Evolutionary conservation across 1,139 yeast genomes (phyloP).

Genomic region (Hansenula sp.): DNA sequence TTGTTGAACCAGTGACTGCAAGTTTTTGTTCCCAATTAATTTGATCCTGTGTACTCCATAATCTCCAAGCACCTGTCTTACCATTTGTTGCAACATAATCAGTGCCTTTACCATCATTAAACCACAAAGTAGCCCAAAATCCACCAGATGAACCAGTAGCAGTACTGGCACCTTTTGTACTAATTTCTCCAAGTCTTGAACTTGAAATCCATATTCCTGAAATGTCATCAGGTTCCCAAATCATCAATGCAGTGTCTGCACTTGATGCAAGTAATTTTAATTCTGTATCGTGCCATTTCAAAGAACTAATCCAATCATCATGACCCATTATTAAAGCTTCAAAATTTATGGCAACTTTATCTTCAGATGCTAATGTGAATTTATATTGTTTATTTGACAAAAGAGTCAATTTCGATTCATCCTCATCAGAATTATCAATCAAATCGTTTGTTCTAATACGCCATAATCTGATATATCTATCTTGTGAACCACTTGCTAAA

Average conservation of each 20-base stretch:
- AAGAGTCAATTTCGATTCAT: constrained; percentile 46
- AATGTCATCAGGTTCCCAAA: constrained; percentile 88
- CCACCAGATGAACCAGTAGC: constrained; percentile 99
- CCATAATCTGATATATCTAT: constrained; percentile 87
- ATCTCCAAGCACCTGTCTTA: constrained; percentile 88
- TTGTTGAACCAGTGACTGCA: constrained; percentile 75
- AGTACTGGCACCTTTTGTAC: constrained; percentile 94
- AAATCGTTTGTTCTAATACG: constrained; percentile 53
- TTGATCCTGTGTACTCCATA: constrained; percentile 49
- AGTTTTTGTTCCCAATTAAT: constrained; percentile 49
- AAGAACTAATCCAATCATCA: constrained; percentile 93
- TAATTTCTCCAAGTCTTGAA: constrained; percentile 81
- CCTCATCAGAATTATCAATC: constrained; percentile 56
- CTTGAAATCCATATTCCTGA: constrained; percentile 92
- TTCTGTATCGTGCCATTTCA: constrained; percentile 72
- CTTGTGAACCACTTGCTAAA: constrained; percentile 86
- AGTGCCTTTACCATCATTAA: constrained; percentile 34
- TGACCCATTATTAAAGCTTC: constrained; percentile 97
- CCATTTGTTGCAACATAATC: constrained; percentile 75
- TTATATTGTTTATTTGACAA: constrained; percentile 62
- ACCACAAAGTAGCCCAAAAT: constrained; percentile 90
- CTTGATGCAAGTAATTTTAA: constrained; percentile 74
- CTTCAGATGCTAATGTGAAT: constrained; percentile 37
- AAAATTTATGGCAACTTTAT: constrained; percentile 56
- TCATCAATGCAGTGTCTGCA: constrained; percentile 90